Evolutionary conservation across 1,284 basidiomycete genomes (phyloP).

Genomic region (Butyriboletus appendiculatus): DNA sequence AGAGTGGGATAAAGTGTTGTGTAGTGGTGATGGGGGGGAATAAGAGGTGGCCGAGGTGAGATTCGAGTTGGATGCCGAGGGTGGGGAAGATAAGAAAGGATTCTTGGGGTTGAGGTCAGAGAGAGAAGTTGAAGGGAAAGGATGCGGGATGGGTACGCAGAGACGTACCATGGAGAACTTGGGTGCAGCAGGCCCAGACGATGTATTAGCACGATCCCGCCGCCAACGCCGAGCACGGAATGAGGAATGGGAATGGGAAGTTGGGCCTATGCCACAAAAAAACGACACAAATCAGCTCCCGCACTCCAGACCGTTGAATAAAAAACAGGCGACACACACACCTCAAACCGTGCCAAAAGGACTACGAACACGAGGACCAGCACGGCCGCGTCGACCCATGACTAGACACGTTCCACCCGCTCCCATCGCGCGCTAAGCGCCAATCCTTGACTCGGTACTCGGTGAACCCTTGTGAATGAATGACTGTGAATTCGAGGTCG

Average conservation of each 20-base stretch:
- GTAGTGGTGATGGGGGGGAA: slow-evolving; percentile 27
- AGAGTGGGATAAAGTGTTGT: slow-evolving; percentile 54
- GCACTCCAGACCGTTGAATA: neutral
- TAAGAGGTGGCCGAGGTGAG: slow-evolving; percentile 54
- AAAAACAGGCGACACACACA: neutral
- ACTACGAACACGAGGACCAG: too few relatives aligned
- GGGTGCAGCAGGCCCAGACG: too few relatives aligned
- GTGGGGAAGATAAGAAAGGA: slow-evolving; percentile 45
- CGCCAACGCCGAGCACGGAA: too few relatives aligned
- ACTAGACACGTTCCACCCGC: slow-evolving; percentile 24
- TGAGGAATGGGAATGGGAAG: too few relatives aligned
- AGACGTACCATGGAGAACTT: slow-evolving; percentile 36
- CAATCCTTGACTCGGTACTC: slow-evolving; percentile 60
- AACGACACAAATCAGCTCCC: too few relatives aligned
- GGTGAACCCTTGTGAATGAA: slow-evolving; percentile 36
- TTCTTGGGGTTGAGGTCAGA: slow-evolving; percentile 38
- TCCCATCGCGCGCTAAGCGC: slow-evolving; percentile 43
- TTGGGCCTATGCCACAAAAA: too few relatives aligned
- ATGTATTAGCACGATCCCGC: too few relatives aligned
- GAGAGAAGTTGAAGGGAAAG: too few relatives aligned
- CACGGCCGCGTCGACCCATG: too few relatives aligned
- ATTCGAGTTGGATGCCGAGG: slow-evolving; percentile 73
- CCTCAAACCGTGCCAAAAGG: neutral
- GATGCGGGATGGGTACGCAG: slow-evolving; percentile 23
- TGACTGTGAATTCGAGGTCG: slow-evolving; percentile 47